phyloP scores from a whole-genome alignment of 352 stramenopile genomes.

The Phytophthora colocasiae region DNA sequence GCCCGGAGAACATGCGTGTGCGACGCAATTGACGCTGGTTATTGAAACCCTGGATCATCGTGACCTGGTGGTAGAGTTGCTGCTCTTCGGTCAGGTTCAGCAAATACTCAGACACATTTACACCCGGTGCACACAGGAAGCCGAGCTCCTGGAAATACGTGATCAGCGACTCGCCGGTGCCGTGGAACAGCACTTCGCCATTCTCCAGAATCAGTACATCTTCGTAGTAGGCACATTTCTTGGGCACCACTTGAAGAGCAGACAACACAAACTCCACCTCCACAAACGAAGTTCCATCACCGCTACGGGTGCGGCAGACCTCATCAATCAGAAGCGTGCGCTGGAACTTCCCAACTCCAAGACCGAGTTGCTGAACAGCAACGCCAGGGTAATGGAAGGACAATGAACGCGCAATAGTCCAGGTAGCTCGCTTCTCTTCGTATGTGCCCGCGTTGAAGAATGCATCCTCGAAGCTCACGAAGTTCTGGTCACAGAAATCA shows the following conservation, averaged over 20 bases:
- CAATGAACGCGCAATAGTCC: constrained; percentile 38
- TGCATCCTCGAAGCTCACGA: constrained; percentile 37
- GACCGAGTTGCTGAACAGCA: constrained; percentile 41
- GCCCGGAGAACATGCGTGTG: constrained; percentile 38
- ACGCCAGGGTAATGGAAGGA: constrained; percentile 45
- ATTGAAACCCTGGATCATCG: constrained; percentile 45
- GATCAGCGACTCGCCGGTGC: constrained; percentile 36
- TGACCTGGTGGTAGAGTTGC: constrained; percentile 36
- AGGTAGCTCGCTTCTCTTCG: constrained; percentile 41
- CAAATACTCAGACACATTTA: constrained; percentile 45
- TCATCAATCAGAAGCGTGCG: constrained; percentile 42
- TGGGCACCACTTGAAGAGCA: constrained; percentile 35
- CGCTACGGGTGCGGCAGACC: constrained; percentile 24
- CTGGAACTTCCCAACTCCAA: constrained; percentile 39
- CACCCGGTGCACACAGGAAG: constrained; percentile 40
- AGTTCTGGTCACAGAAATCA: constrained; percentile 43
- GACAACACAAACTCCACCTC: constrained; percentile 43
- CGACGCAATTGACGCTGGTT: constrained; percentile 43
- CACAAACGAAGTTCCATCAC: constrained; percentile 22
- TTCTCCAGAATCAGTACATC: constrained; percentile 44
- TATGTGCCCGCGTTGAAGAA: constrained; percentile 44
- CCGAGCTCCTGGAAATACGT: constrained; percentile 44
- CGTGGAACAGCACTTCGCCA: constrained; percentile 43
- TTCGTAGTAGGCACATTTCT: constrained; percentile 44
- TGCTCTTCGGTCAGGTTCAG: constrained; percentile 47